Evolutionary conservation across 352 stramenopile species (phyloP).

Genomic region (Plasmopara viticola): DNA sequence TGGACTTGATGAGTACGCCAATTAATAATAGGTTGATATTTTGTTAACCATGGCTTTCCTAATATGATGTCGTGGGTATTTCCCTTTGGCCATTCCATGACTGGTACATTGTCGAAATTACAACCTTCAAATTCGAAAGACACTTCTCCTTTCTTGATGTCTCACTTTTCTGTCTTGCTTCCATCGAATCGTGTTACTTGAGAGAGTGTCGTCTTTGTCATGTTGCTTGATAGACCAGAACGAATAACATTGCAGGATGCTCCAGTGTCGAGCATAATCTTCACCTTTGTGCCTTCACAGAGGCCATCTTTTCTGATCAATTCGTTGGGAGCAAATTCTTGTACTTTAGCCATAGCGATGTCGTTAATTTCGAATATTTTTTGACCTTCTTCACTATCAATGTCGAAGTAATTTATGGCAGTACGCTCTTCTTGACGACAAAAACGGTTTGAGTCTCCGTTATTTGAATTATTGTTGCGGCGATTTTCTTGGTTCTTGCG

Average conservation of each 20-base stretch:
- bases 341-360: too few relatives aligned
- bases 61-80: conserved; percentile 13
- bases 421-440: neutral
- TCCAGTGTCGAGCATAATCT: conserved; percentile 16
- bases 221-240: conserved; percentile 1
- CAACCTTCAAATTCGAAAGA: too few relatives aligned
- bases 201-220: conserved; percentile 1
- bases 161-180: too few relatives aligned
- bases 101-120: neutral
- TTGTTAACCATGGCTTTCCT: too few relatives aligned
- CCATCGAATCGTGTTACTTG: conserved; percentile 11
- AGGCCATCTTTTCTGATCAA: conserved; percentile 6
- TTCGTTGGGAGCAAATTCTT: conserved; percentile 3
- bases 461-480: neutral
- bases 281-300: conserved; percentile 11
- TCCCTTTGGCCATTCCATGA: neutral
- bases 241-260: conserved; percentile 12
- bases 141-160: too few relatives aligned
- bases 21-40: conserved; percentile 11
- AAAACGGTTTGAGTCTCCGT: too few relatives aligned
- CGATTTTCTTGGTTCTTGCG: too few relatives aligned
- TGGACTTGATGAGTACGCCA: neutral
- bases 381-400: neutral
- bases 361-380: too few relatives aligned
- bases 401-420: neutral